These are phyloP conservation scores for Plasmodium inui DNA, from an alignment of 169 alveolate genomes.

Conservation along the genomic window DNA sequence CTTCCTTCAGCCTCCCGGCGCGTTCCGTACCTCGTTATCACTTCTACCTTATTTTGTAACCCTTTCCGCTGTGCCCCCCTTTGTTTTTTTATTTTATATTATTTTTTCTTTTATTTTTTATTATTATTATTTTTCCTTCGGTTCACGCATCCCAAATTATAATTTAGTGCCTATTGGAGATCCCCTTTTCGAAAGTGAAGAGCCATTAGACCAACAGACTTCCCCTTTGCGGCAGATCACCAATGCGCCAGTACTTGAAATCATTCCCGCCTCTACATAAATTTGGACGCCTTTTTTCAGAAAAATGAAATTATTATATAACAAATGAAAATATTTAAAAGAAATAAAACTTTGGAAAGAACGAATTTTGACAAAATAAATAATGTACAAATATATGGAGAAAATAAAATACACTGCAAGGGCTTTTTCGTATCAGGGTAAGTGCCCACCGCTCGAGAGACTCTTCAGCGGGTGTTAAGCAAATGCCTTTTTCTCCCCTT, in stretches of 20 bases:
- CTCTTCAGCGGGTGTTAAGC: neutral
- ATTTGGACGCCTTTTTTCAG: neutral
- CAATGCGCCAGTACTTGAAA: neutral
- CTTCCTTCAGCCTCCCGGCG: neutral
- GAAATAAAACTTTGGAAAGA: constrained; percentile 48
- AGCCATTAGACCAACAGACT: neutral
- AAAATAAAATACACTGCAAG: constrained; percentile 65
- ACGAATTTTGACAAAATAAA: constrained; percentile 56
- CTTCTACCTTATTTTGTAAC: neutral
- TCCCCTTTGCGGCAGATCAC: neutral
- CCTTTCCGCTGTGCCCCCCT: neutral
- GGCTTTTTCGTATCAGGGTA: constrained; percentile 73
- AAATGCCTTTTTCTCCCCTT: neutral
- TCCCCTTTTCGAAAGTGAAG: neutral
- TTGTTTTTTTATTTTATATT: neutral
- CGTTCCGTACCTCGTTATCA: neutral
- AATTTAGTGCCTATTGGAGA: neutral
- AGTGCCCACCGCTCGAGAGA: neutral
- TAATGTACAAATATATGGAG: constrained; percentile 76
- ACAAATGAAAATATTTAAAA: constrained; percentile 74
- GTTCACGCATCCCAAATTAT: neutral
- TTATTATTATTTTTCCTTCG: neutral
- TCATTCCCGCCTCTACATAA: constrained; percentile 10
- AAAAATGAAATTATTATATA: constrained; percentile 45
- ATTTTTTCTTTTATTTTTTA: neutral